phyloP scores from a whole-genome alignment of 306 rosid species.

The Vigna hirtella region DNA sequence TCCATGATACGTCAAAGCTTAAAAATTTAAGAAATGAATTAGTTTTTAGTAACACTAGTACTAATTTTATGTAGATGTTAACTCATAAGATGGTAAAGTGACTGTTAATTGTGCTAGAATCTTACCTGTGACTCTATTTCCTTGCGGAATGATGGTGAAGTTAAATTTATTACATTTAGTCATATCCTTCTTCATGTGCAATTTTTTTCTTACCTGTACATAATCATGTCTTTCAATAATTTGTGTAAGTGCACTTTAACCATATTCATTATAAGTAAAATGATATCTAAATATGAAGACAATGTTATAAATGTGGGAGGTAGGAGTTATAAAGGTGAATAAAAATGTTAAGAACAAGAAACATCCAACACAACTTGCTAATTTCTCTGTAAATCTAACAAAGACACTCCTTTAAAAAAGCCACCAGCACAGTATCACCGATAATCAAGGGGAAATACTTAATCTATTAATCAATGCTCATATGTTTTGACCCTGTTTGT shows the following conservation, averaged over 20 bases:
- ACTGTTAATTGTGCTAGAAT: slow-evolving; percentile 12
- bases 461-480: background rate
- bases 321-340: background rate
- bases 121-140: background rate
- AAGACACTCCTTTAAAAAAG: background rate
- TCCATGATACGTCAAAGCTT: slow-evolving; percentile 11
- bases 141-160: background rate
- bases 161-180: background rate
- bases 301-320: background rate
- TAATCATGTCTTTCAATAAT: background rate
- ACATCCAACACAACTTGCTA: background rate
- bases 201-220: slow-evolving; percentile 1
- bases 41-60: slow-evolving; percentile 19
- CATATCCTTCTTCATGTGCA: slow-evolving; percentile 11
- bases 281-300: background rate
- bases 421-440: background rate
- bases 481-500: slow-evolving; percentile 25
- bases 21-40: background rate
- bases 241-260: background rate
- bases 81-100: background rate
- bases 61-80: background rate
- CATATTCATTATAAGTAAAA: slow-evolving; percentile 15
- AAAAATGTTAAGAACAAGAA: background rate
- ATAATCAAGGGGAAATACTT: background rate
- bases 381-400: background rate